phyloP scores from a whole-genome alignment of 176 grass and related monocot genomes.

The Chloris gayana region DNA sequence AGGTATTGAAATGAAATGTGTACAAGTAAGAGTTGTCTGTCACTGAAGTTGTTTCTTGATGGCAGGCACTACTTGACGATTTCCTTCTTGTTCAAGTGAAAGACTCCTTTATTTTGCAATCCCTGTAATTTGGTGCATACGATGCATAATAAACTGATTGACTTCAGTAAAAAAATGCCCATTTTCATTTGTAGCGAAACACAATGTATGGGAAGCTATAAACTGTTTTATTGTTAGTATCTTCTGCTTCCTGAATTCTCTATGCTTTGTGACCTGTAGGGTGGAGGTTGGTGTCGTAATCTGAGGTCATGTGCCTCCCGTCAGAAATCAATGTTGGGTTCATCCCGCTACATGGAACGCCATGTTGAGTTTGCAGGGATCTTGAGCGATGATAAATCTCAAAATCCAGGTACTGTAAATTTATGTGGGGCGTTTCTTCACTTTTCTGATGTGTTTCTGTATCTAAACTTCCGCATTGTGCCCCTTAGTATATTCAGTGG shows the following conservation, averaged over 20 bases:
- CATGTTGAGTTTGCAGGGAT: conserved; percentile 75
- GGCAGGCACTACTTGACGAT: no score
- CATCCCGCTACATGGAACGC: conserved; percentile 66
- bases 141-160: no score
- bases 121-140: no score
- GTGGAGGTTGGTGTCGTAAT: conserved; percentile 80
- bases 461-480: neutral
- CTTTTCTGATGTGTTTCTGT: neutral
- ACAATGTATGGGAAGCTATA: neutral
- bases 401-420: conserved; percentile 61
- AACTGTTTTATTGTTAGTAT: neutral
- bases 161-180: no score
- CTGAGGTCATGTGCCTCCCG: conserved; percentile 58
- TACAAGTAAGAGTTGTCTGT: no score
- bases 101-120: no score
- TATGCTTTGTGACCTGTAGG: conserved; percentile 44
- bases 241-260: conserved; percentile 11
- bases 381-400: conserved; percentile 56
- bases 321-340: conserved; percentile 54
- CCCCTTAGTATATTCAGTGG: neutral
- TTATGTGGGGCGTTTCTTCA: neutral
- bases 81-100: no score
- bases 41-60: no score
- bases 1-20: no score
- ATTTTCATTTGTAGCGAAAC: neutral